Base-by-base conservation (phyloP, 1,284 basidiomycete species). In the Somion occarium region DNA sequence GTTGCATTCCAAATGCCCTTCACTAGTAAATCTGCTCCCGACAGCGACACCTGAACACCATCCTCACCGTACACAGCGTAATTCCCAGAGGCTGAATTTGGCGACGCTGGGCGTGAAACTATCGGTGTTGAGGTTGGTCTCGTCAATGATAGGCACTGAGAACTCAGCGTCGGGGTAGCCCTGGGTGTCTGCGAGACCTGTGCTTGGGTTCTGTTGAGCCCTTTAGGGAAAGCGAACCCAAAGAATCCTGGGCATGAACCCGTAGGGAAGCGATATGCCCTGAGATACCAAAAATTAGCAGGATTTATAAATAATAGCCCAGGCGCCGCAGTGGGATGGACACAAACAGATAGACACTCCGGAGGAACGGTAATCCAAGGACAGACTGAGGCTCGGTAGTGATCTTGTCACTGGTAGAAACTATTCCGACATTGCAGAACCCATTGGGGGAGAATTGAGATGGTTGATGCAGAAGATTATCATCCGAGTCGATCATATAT, bases 211-310 rank as follows among this genome's bases (percentile, higher is more conserved):
- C 49, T 13, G 38, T 50, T 50, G 5, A 27, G 13, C 44, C 49
- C 49, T 30, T 19, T 20, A 18, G 49, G 49, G 27, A 50, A 50
- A 5, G 49, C 49, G 25, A 50, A 50, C 7, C 49, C 49, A 30
- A 25, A 50, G 27, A 27, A 50, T n/a, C 49, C 49, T 5, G 49
- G 49, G 23, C 49, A 50, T 5, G 22, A 25, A 19, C 30, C 49
- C 15, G 49, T 50, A 15, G 49, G 49, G 30, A 44, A 44, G 13
- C 49, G 49, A 25, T 44, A 50, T n/a, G 49, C 49, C 9, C 49
- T 50, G n/a, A n/a, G n/a, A n/a, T n/a, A n/a, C n/a, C n/a, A 34
- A 4, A 9, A 13, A 37, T 22, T 39, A 50, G 23, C n/a, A n/a
- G n/a, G n/a, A n/a, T n/a, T n/a, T n/a, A n/a, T n/a, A n/a, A n/a